Evolutionary conservation across 495 filamentous ascomycete genomes (phyloP), one percentile per base, ranked within the genome.

Genomic region (Usnea hakonensis): DNA sequence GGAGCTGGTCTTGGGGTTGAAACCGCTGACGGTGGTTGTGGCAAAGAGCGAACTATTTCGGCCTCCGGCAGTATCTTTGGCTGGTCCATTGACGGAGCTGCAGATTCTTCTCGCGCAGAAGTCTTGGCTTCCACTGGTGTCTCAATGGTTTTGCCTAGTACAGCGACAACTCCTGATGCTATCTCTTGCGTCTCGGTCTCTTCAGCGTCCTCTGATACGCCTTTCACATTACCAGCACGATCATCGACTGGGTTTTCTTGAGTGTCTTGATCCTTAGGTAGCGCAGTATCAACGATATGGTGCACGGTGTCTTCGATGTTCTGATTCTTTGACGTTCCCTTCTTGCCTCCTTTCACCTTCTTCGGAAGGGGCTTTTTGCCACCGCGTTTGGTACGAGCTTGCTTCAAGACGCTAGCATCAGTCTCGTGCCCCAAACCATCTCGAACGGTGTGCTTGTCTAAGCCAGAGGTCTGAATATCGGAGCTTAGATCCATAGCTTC

Each of bases 271-370:
- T 28, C 44, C 41, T 67, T 56, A 21, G 58, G 48, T 23, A 66
- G 36, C n/a, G 14, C 50, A 14, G 43, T 16, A 1, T 35, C 28
- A 36, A 66, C 48, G 26, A 58, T 52, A 40, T 66, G 57, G 58
- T 75, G 70, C 21, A 72, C 57, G 19, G 71, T 67, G 17, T 76
- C 70, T 54, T 71, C 68, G 58, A 64, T 71, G 30, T 73, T 65
- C 63, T 58, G 66, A 32, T 33, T 64, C 23, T 35, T 44, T 16
- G 50, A 52, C 44, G 65, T 61, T 3, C 71, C 64, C 67, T 83
- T 83, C 67, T 81, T 85, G 32, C 74, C 72, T 5, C 64, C 70
- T 68, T 74, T 72, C 46, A 67, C 71, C 57, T 79, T 81, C 54
- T 80, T 83, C 52, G 74, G 74, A 13, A 73, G 76, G 68, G 69